A percentile compares a stretch with the other conserved stretches of the same genome.
Conservation (phyloP, 2,329 filamentous ascomycete genomes). For the Rhynchosporium secalis region DNA sequence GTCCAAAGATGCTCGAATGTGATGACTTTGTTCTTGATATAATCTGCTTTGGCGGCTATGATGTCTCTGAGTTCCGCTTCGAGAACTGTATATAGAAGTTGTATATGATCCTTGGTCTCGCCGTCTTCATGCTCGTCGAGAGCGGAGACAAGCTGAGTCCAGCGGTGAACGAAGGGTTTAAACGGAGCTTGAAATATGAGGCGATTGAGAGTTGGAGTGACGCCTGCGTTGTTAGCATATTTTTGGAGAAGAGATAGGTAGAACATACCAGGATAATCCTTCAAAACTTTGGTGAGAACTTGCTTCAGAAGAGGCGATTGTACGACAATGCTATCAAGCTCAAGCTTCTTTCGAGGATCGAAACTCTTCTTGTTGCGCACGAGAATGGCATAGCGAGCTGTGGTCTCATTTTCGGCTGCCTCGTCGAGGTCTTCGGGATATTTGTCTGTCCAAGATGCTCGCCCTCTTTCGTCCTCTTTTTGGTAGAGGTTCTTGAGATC, state of each 20-base stretch:
- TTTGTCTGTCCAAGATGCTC: slow-evolving; percentile 56
- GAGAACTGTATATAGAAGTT: slow-evolving; percentile 49
- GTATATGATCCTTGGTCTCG: slow-evolving; percentile 48
- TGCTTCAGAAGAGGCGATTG: slow-evolving; percentile 62
- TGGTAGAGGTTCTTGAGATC: slow-evolving; percentile 51
- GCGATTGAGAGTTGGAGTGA: slow-evolving; percentile 59
- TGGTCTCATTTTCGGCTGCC: slow-evolving; percentile 61
- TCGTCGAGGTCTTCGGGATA: slow-evolving; percentile 55
- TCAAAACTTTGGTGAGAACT: slow-evolving; percentile 47
- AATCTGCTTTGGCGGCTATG: slow-evolving; percentile 52
- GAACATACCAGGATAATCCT: slow-evolving; percentile 28
- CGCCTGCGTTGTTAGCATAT: slow-evolving; percentile 45
- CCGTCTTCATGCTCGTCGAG: slow-evolving; percentile 46
- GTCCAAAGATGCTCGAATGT: slow-evolving; percentile 55
- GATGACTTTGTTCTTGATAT: slow-evolving; percentile 54
- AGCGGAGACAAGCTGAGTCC: slow-evolving; percentile 50
- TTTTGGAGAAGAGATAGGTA: no score
- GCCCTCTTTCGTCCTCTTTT: slow-evolving; percentile 51
- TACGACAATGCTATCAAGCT: slow-evolving; percentile 62
- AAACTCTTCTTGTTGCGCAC: slow-evolving; percentile 58
- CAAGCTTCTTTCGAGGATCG: slow-evolving; percentile 59
- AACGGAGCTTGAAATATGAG: slow-evolving; percentile 63
- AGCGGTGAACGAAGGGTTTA: slow-evolving; percentile 65
- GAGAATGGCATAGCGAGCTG: slow-evolving; percentile 60
- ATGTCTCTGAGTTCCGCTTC: slow-evolving; percentile 52